Conservation (phyloP, 148 eudicot species). For the Nepenthes mirabilis region DNA sequence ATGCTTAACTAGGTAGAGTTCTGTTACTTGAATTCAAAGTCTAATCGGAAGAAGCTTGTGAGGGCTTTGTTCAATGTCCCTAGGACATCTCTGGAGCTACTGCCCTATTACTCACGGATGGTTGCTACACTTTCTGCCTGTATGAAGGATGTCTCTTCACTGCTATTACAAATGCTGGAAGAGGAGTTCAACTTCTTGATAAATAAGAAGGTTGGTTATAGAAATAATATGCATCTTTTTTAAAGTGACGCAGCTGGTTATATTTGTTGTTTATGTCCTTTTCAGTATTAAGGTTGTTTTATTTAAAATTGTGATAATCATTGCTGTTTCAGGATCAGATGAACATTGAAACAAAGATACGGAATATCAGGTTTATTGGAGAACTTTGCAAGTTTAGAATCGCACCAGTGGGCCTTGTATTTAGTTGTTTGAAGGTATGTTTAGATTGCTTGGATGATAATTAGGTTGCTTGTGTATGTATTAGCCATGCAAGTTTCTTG, state of each 20-base stretch:
- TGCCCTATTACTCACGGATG: slow-evolving; percentile 94
- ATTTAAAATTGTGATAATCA: background rate
- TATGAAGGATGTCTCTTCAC: slow-evolving; percentile 79
- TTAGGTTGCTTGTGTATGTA: background rate
- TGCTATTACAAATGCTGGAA: slow-evolving; percentile 87
- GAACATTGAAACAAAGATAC: slow-evolving; percentile 91
- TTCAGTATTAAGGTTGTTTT: too few relatives aligned
- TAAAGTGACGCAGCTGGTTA: slow-evolving; percentile 1
- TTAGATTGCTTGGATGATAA: background rate
- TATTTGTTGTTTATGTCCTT: background rate
- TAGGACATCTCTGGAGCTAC: slow-evolving; percentile 83
- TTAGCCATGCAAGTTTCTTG: background rate
- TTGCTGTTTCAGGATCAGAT: slow-evolving; percentile 67
- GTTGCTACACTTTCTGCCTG: slow-evolving; percentile 91
- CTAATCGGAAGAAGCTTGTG: slow-evolving; percentile 87
- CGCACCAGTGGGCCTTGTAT: slow-evolving; percentile 73
- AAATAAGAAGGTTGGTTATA: slow-evolving; percentile 66
- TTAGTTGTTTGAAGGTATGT: slow-evolving; percentile 82
- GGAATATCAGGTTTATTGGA: slow-evolving; percentile 91
- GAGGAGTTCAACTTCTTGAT: slow-evolving; percentile 82
- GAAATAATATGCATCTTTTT: background rate
- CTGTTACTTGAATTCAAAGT: slow-evolving; percentile 70
- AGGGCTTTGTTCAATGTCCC: slow-evolving; percentile 86
- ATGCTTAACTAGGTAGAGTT: slow-evolving; percentile 61
- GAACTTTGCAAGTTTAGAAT: slow-evolving; percentile 93